A percentile compares a stretch with the other conserved stretches of the same genome.
Evolutionary conservation across 257 asterid genomes (phyloP).

Genomic region (Capsicum baccatum): DNA sequence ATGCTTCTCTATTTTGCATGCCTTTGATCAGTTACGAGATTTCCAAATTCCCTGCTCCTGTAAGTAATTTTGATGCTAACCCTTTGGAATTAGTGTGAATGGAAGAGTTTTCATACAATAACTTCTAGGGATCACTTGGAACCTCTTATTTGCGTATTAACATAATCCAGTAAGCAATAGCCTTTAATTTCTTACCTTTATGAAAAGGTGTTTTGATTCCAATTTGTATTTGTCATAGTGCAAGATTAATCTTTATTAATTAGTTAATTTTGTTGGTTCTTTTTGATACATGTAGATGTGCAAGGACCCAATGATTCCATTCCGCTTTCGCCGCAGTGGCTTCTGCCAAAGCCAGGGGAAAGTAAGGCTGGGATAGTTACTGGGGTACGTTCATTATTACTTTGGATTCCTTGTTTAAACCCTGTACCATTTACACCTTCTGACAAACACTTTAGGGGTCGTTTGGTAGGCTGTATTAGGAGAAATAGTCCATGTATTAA

Average conservation of each 20-base stretch:
- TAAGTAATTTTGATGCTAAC: not conserved
- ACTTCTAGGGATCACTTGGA: not conserved
- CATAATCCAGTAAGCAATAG: not conserved
- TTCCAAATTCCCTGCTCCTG: not conserved
- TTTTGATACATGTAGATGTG: conserved; percentile 55
- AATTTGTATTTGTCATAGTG: conserved; percentile 2
- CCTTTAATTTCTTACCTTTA: not conserved
- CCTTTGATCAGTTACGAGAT: not conserved
- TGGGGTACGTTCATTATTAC: conserved; percentile 61
- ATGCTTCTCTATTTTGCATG: not conserved
- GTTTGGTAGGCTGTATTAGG: no score
- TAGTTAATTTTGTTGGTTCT: not conserved
- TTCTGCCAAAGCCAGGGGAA: conserved; percentile 83
- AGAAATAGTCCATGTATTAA: no score
- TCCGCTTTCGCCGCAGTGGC: conserved; percentile 99
- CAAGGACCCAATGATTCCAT: conserved; percentile 71
- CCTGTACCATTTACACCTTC: conserved; percentile 1
- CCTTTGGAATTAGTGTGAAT: not conserved
- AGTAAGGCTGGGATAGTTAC: conserved; percentile 60
- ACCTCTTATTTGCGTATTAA: not conserved
- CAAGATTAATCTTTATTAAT: not conserved
- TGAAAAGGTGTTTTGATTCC: conserved; percentile 13
- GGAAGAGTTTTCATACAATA: not conserved
- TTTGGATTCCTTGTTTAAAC: conserved; percentile 17
- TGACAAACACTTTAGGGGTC: not conserved